These are phyloP conservation scores for Globisporangium alternatum DNA, from an alignment of 352 stramenopile species.

Conservation along the genomic window DNA sequence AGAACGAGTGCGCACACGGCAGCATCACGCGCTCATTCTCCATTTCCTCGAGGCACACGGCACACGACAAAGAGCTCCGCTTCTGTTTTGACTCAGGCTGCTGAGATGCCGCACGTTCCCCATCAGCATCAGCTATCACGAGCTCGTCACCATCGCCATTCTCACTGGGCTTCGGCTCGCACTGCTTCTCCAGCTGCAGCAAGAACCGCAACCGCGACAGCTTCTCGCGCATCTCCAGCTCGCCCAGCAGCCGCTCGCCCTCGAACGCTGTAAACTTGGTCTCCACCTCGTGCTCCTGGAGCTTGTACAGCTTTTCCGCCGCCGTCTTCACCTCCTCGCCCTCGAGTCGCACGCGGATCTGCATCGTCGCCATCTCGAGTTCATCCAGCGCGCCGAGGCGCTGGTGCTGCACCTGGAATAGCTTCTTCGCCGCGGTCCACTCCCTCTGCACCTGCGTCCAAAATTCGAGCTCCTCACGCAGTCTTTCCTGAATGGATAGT, in stretches of 20 bases:
- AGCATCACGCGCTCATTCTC: conserved; percentile 66
- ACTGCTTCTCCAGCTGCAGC: conserved; percentile 37
- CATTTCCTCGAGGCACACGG: conserved; percentile 80
- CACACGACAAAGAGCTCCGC: conserved; percentile 33
- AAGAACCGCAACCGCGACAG: conserved; percentile 64
- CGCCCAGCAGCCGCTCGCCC: conserved; percentile 35
- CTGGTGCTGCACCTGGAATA: conserved; percentile 70
- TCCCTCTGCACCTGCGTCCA: conserved; percentile 49
- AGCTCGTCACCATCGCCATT: neutral
- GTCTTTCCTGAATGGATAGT: conserved; percentile 11
- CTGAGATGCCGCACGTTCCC: neutral
- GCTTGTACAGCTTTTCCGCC: conserved; percentile 54
- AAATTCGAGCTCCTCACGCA: conserved; percentile 49
- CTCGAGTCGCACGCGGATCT: conserved; percentile 48
- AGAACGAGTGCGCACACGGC: conserved; percentile 86
- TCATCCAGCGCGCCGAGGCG: conserved; percentile 73
- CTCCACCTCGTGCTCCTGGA: conserved; percentile 43
- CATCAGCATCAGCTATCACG: neutral
- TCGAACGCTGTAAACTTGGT: conserved; percentile 37
- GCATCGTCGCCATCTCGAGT: conserved; percentile 71
- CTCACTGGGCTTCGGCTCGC: conserved; percentile 1
- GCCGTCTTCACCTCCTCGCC: conserved; percentile 38
- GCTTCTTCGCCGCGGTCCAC: conserved; percentile 50
- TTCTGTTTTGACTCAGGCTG: neutral
- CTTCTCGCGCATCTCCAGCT: conserved; percentile 45